These are phyloP conservation scores for Pochonia chlamydosporia DNA, from an alignment of 2,329 filamentous ascomycete genomes.

Conservation along the genomic window DNA sequence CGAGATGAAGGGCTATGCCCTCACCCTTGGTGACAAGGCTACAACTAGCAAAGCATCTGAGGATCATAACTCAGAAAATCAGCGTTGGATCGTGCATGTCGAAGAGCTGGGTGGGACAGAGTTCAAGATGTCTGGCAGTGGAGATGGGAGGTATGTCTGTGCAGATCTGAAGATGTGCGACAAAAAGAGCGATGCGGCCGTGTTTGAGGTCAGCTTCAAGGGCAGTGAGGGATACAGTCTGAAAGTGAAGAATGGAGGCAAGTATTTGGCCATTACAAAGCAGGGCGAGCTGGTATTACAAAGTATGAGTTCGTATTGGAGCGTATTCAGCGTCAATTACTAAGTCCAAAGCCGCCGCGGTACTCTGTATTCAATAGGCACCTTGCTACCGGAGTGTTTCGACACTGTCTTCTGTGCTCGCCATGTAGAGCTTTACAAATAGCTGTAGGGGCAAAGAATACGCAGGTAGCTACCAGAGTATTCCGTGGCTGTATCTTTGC, in stretches of 20 bases:
- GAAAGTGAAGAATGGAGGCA: conserved; percentile 3
- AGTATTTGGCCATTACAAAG: conserved; percentile 3
- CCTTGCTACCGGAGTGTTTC: too few relatives aligned
- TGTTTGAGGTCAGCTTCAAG: conserved; percentile 14
- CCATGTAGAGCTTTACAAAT: too few relatives aligned
- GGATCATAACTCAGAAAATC: not conserved
- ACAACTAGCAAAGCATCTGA: not conserved
- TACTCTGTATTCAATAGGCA: too few relatives aligned
- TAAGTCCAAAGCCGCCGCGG: too few relatives aligned
- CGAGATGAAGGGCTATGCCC: conserved; percentile 34
- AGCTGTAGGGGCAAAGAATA: too few relatives aligned
- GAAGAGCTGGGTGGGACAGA: not conserved
- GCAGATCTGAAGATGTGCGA: conserved; percentile 3
- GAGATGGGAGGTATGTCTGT: conserved; percentile 5
- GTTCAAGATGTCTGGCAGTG: conserved; percentile 52
- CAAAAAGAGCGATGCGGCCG: conserved; percentile 5
- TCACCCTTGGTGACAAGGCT: conserved; percentile 25
- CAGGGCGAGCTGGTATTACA: not conserved
- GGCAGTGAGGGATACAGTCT: conserved; percentile 15
- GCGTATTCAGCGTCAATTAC: conserved; percentile 10
- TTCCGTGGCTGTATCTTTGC: too few relatives aligned
- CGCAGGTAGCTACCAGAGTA: too few relatives aligned
- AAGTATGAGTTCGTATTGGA: not conserved
- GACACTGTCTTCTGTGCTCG: too few relatives aligned
- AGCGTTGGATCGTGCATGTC: not conserved